These are phyloP conservation scores for Lagerstroemia speciosa DNA, from an alignment of 345 rosid species.

Conservation along the genomic window DNA sequence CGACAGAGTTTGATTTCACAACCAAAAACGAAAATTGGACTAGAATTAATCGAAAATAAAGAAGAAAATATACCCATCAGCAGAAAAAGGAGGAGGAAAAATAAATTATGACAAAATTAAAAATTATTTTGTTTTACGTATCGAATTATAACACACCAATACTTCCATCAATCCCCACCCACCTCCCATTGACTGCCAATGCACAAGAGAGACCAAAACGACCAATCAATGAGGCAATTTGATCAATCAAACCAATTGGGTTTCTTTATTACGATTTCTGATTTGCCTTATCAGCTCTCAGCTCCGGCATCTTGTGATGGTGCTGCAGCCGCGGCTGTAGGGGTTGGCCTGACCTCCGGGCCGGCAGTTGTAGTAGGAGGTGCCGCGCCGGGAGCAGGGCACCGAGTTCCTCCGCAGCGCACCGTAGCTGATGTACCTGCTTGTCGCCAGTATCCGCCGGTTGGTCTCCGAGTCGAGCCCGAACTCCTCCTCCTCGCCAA, in stretches of 20 bases:
- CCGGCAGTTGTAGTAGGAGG: conserved; percentile 79
- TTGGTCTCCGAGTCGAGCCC: conserved; percentile 56
- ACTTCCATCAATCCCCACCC: not conserved
- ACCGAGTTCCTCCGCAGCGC: conserved; percentile 58
- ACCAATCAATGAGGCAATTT: not conserved
- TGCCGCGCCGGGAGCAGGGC: conserved; percentile 80
- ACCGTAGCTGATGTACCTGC: conserved; percentile 61
- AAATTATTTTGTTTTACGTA: not conserved
- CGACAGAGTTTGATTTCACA: too few species aligned
- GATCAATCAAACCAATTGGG: not conserved
- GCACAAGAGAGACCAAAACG: too few species aligned
- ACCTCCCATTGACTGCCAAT: too few species aligned
- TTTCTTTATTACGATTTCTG: too few species aligned
- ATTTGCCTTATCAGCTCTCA: conserved; percentile 9
- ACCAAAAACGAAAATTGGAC: too few species aligned
- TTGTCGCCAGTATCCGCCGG: conserved; percentile 62
- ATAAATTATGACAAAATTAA: not conserved
- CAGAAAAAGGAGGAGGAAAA: not conserved
- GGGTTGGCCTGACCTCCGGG: conserved; percentile 71
- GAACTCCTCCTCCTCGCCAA: conserved; percentile 31
- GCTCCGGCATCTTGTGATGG: conserved; percentile 63
- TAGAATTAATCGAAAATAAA: too few species aligned
- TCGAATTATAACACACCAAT: not conserved
- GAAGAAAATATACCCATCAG: too few species aligned
- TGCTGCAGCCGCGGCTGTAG: conserved; percentile 64